Evolutionary conservation across 2,329 filamentous ascomycete genomes (phyloP).

Genomic region (Endoconidiophora laricicola): DNA sequence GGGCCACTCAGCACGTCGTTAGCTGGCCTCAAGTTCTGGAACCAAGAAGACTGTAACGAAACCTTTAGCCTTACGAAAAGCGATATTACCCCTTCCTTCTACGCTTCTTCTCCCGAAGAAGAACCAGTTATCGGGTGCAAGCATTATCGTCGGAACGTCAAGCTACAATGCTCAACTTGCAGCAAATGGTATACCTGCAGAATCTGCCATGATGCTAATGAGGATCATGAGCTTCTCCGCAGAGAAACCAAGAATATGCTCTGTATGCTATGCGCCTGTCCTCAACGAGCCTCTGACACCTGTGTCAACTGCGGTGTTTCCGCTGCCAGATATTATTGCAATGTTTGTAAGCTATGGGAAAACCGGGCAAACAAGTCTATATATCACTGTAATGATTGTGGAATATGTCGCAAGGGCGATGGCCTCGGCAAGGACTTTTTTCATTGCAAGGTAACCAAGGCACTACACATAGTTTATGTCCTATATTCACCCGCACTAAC

Average conservation of each 20-base stretch:
- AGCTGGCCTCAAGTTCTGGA: conserved; percentile 43
- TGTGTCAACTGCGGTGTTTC: conserved; percentile 63
- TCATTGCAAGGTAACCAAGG: conserved; percentile 68
- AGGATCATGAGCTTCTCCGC: conserved; percentile 65
- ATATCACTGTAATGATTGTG: conserved; percentile 92
- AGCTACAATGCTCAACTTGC: conserved; percentile 83
- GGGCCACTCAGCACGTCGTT: conserved; percentile 20
- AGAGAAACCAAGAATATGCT: conserved; percentile 87
- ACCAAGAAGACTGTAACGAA: conserved; percentile 23
- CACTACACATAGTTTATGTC: neutral
- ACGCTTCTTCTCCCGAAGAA: conserved; percentile 35
- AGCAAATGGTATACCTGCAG: conserved; percentile 88
- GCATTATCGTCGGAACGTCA: conserved; percentile 92
- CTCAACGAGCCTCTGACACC: conserved; percentile 63
- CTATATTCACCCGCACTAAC: conserved; percentile 12
- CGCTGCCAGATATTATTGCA: conserved; percentile 81
- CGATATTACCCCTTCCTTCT: conserved; percentile 48
- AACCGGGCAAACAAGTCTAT: conserved; percentile 81
- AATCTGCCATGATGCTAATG: conserved; percentile 74
- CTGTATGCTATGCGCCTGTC: conserved; percentile 83
- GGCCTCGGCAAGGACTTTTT: conserved; percentile 94
- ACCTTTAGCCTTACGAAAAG: conserved; percentile 37
- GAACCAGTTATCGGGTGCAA: conserved; percentile 50
- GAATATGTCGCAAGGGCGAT: conserved; percentile 80
- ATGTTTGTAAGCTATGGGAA: conserved; percentile 93